Percentiles rank a stretch among this genome's conserved stretches.
Conservation (phyloP, 1,284 basidiomycete genomes). For the Marasmius oreades region DNA sequence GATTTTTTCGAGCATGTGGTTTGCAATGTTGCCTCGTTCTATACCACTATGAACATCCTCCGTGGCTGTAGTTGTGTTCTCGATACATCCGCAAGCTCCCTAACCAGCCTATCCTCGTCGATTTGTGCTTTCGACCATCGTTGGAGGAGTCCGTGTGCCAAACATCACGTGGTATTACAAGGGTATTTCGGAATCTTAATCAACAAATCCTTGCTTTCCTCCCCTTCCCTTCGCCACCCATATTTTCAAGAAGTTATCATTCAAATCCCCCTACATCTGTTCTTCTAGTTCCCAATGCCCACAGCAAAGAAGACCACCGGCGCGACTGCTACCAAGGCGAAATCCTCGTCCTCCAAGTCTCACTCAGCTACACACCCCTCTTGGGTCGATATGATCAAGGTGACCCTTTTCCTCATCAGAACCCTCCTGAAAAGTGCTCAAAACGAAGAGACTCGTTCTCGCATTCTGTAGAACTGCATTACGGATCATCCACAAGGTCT, state of each 20-base stretch:
- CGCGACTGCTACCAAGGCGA: constrained; percentile 32
- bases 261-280: constrained; percentile 22
- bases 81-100: neutral
- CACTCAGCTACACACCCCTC: constrained; percentile 37
- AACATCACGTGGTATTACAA: constrained; percentile 4
- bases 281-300: constrained; percentile 13
- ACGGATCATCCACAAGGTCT: constrained; percentile 49
- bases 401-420: constrained; percentile 20
- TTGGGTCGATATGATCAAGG: constrained; percentile 56
- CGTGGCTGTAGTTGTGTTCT: neutral
- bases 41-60: neutral
- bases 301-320: constrained; percentile 32
- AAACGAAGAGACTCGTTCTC: neutral
- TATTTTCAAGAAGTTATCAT: neutral
- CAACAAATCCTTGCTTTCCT: neutral
- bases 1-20: neutral
- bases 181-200: neutral
- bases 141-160: neutral
- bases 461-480: constrained; percentile 53
- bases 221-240: neutral
- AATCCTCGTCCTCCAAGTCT: constrained; percentile 32
- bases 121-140: neutral
- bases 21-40: neutral
- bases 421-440: constrained; percentile 12
- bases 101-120: neutral